Evolutionary conservation across 768 basidiomycete genomes (phyloP).

Genomic region (Russula sp.): DNA sequence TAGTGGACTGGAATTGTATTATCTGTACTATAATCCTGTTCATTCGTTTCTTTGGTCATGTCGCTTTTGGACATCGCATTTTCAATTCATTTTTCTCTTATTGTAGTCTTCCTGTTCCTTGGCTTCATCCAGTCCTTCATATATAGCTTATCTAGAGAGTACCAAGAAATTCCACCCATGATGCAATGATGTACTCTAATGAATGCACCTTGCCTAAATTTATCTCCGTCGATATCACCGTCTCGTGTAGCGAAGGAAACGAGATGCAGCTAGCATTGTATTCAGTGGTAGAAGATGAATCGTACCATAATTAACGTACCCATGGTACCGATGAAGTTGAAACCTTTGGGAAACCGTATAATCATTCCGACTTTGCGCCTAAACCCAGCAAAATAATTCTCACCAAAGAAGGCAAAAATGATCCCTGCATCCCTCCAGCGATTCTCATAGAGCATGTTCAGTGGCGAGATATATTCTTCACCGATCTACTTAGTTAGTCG

Average conservation of each 20-base stretch:
- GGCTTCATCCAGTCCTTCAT: not conserved
- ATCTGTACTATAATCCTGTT: conserved; percentile 16
- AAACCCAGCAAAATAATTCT: conserved; percentile 30
- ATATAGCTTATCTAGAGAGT: not conserved
- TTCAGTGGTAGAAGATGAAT: not conserved
- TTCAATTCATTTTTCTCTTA: not conserved
- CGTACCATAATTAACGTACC: conserved; percentile 34
- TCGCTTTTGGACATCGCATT: not conserved
- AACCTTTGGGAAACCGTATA: conserved; percentile 41
- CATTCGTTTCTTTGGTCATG: not conserved
- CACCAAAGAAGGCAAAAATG: conserved; percentile 58
- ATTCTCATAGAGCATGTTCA: conserved; percentile 60
- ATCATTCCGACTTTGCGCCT: not conserved
- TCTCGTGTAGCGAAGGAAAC: conserved; percentile 67
- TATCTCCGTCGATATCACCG: conserved; percentile 40
- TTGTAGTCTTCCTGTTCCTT: not conserved
- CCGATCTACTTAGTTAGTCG: conserved; percentile 42
- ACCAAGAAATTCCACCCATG: not conserved
- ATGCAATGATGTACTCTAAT: not conserved
- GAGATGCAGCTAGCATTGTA: conserved; percentile 50
- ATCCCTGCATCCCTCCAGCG: conserved; percentile 71
- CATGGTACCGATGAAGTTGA: conserved; percentile 67
- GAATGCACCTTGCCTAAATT: not conserved
- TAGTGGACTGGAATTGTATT: conserved; percentile 12
- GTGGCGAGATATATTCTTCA: conserved; percentile 62